A percentile compares a stretch with the other conserved stretches of the same genome.
phyloP scores from a whole-genome alignment of 169 alveolate species.

The Neospora caninum region DNA sequence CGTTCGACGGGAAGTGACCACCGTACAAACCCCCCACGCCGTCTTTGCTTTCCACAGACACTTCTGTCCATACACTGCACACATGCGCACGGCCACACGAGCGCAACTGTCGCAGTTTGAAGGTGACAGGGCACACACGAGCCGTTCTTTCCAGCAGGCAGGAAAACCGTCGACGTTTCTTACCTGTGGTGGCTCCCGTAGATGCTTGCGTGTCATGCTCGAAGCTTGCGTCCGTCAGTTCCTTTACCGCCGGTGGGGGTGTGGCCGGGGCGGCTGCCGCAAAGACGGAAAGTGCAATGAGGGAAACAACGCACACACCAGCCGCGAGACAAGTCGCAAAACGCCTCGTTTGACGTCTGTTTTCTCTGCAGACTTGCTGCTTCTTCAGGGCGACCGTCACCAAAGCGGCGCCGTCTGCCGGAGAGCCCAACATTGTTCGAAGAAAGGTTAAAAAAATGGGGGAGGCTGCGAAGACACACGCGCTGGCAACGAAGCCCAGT shows the following conservation, averaged over 20 bases:
- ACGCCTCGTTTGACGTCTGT: neutral
- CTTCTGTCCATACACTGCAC: neutral
- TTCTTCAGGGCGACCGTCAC: neutral
- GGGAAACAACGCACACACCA: neutral
- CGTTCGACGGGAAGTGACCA: too few species aligned
- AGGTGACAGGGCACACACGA: too few species aligned
- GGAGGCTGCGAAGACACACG: neutral
- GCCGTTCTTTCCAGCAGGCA: too few species aligned
- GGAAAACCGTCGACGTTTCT: neutral
- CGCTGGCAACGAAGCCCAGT: neutral
- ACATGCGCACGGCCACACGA: too few species aligned
- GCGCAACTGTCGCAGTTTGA: too few species aligned
- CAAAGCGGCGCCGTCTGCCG: neutral
- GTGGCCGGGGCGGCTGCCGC: conserved; percentile 18
- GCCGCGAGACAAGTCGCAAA: neutral
- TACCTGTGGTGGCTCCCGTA: conserved; percentile 67
- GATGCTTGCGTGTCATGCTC: conserved; percentile 69
- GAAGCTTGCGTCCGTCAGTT: conserved; percentile 65
- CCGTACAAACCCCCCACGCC: too few species aligned
- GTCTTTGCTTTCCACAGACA: neutral
- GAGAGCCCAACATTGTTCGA: neutral
- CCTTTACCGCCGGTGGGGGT: conserved; percentile 37
- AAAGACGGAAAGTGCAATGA: conserved; percentile 16
- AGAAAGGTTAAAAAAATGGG: neutral
- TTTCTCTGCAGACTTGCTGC: neutral